These are phyloP conservation scores for Yamadazyma phyllophila DNA, from an alignment of 805 yeast genomes.

Conservation along the genomic window DNA sequence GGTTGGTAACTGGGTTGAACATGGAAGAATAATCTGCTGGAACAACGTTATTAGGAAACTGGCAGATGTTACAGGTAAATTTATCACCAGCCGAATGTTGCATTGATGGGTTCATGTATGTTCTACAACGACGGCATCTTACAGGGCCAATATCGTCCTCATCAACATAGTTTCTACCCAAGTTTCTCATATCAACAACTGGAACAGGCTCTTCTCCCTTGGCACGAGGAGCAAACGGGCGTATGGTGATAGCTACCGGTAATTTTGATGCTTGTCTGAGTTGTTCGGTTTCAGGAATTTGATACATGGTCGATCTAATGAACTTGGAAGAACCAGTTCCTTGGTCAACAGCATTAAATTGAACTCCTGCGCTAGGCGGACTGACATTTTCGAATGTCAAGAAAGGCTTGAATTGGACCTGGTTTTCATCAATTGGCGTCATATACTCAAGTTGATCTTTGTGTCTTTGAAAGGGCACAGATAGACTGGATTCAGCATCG, in stretches of 20 bases:
- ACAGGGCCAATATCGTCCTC: constrained; percentile 60
- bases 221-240: constrained; percentile 75
- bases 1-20: constrained; percentile 46
- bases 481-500: constrained; percentile 10
- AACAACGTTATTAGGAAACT: constrained; percentile 61
- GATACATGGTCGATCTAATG: constrained; percentile 76
- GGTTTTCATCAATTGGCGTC: constrained; percentile 24
- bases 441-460: constrained; percentile 23
- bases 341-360: constrained; percentile 70
- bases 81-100: constrained; percentile 58
- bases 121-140: constrained; percentile 88
- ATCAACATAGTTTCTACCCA: constrained; percentile 25
- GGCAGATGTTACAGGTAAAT: constrained; percentile 85
- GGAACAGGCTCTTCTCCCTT: constrained; percentile 60
- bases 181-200: constrained; percentile 54
- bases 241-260: constrained; percentile 77
- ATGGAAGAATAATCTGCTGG: constrained; percentile 67
- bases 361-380: constrained; percentile 82
- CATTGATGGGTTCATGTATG: constrained; percentile 85
- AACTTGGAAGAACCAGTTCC: constrained; percentile 81
- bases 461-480: constrained; percentile 19
- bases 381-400: constrained; percentile 71
- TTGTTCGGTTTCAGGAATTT: constrained; percentile 72
- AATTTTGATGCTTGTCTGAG: constrained; percentile 66
- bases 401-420: constrained; percentile 46